phyloP scores from a whole-genome alignment of 495 filamentous ascomycete species.

The Annulohypoxylon maeteangense region DNA sequence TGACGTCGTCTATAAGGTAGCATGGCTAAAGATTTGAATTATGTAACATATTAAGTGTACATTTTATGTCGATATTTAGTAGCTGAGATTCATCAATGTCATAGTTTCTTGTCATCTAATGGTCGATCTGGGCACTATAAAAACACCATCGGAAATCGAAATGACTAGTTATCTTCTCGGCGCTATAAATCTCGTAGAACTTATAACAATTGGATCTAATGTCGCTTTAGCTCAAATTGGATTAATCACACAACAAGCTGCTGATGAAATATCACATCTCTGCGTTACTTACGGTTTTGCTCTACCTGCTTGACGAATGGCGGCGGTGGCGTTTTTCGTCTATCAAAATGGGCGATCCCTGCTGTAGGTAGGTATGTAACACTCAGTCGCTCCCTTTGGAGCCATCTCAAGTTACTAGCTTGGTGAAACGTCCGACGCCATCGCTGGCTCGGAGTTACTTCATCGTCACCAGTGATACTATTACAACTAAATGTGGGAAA shows the following conservation, averaged over 20 bases:
- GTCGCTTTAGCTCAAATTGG: slow-evolving; percentile 66
- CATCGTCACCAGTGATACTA: slow-evolving; percentile 59
- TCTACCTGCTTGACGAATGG: slow-evolving; percentile 68
- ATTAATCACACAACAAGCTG: slow-evolving; percentile 63
- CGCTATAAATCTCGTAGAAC: slow-evolving; percentile 74
- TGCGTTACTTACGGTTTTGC: slow-evolving; percentile 76
- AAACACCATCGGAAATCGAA: slow-evolving; percentile 32
- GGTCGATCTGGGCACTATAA: neutral
- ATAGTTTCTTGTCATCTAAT: neutral
- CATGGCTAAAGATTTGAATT: neutral
- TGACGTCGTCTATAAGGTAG: slow-evolving; percentile 24
- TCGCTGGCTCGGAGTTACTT: too few relatives aligned
- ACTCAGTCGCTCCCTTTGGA: slow-evolving; percentile 77
- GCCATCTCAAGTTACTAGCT: slow-evolving; percentile 69
- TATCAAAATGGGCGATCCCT: slow-evolving; percentile 74
- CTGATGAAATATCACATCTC: slow-evolving; percentile 71
- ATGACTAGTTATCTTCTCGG: slow-evolving; percentile 67
- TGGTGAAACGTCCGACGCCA: slow-evolving; percentile 57
- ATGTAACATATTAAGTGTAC: neutral
- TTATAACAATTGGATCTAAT: slow-evolving; percentile 75
- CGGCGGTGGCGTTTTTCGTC: slow-evolving; percentile 56
- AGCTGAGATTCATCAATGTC: neutral
- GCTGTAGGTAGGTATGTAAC: slow-evolving; percentile 82
- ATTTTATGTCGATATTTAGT: neutral
- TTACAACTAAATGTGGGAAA: too few relatives aligned